Base-by-base conservation (phyloP, 1,139 yeast species). In the Yarrowia galli region DNA sequence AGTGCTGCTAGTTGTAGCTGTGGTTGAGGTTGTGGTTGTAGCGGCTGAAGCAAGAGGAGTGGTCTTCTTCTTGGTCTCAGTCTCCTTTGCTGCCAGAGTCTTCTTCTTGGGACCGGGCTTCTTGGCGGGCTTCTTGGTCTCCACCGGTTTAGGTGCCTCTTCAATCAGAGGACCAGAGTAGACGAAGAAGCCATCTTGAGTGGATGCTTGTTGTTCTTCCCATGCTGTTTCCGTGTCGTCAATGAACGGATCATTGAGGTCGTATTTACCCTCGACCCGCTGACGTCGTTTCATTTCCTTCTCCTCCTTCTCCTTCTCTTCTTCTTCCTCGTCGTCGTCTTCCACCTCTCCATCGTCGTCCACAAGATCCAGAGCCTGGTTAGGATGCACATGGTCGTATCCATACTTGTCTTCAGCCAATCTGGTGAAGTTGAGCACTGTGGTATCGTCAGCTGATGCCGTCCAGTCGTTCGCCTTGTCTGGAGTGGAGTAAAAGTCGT, bases 131-230 rank as follows among this genome's bases (percentile, higher is more conserved):
- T 61, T 61, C 46, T 61, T 61, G 20, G 66, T 23, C 15, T 61
- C 66, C 23, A 35, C 56, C 9, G 72, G 72, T 38, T 71, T 74
- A 56, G 80, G 81, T 15, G 83, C 84, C 71, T 89, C 96, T 69
- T 89, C 95, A 40, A 90, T 88, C 70, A 96, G 81, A 6, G 97
- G 97, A 0, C 99, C 99, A 82, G 93, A 91, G 77, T 89, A 96
- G 0, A 96, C 98, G 74, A 95, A 96, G 77, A 95, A 96, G 2
- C 99, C 99, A 75, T 95, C 98, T 72, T 91, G 90, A 0, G 97
- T 92, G 1, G 96, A 87, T 2, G 96, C 95, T 12, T 97, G 88
- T 73, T 91, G 96, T 76, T 93, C 98, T 77, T 95, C 98, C 91
- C 96, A 91, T 70, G 87, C 85, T 74, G 92, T 81, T 78, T 95